phyloP scores from a whole-genome alignment of 2,329 filamentous ascomycete species.

The Fragosphaeria purpurea region DNA sequence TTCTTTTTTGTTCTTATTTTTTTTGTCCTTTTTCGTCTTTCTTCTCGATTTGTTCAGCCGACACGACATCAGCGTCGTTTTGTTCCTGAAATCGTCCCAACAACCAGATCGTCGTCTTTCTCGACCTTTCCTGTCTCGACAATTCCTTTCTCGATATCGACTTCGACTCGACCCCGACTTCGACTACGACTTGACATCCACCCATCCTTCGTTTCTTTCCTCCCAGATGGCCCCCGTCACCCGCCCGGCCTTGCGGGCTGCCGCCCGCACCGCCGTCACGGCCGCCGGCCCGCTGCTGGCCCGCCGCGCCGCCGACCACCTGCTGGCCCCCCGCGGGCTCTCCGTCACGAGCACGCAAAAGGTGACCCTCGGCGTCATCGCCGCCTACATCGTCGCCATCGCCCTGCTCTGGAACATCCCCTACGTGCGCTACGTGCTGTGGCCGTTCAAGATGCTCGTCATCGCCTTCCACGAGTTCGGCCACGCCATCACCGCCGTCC shows the following conservation, averaged over 20 bases:
- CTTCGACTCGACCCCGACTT: too few relatives aligned
- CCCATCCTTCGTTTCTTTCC: too few relatives aligned
- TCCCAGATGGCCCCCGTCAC: too few relatives aligned
- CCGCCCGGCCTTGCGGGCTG: background rate
- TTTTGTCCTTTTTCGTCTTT: too few relatives aligned
- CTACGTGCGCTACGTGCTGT: slow-evolving; percentile 62
- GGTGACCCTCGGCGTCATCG: slow-evolving; percentile 60
- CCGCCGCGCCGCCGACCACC: slow-evolving; percentile 4
- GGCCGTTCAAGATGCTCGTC: slow-evolving; percentile 83
- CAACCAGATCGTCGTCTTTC: too few relatives aligned
- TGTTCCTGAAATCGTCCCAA: too few relatives aligned
- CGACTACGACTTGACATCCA: too few relatives aligned
- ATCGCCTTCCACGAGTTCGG: slow-evolving; percentile 77
- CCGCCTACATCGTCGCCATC: slow-evolving; percentile 49
- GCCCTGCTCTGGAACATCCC: slow-evolving; percentile 72
- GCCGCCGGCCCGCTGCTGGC: slow-evolving; percentile 10
- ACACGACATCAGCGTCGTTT: too few relatives aligned
- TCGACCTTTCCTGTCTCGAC: too few relatives aligned
- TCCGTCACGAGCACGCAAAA: slow-evolving; percentile 57
- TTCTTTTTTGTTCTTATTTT: too few relatives aligned
- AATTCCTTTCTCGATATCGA: too few relatives aligned
- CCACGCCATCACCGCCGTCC: slow-evolving; percentile 62
- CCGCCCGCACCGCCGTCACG: slow-evolving; percentile 6
- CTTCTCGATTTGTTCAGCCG: too few relatives aligned
- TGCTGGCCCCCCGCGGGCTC: slow-evolving; percentile 23